Evolutionary conservation across 129 eudicot genomes (phyloP).

Genomic region (Scalesia atractyloides): DNA sequence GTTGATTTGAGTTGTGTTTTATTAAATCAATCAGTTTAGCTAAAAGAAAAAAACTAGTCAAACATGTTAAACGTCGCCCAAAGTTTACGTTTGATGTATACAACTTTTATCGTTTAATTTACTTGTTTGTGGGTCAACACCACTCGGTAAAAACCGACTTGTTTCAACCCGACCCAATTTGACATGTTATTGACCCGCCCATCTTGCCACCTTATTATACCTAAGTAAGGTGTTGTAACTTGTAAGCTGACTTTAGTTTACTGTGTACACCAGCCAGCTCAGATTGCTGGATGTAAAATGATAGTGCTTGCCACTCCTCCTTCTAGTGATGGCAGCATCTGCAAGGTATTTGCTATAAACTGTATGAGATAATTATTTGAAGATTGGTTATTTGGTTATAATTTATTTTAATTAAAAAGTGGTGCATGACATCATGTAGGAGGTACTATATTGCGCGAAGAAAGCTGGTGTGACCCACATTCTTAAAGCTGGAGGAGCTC

Average conservation of each 20-base stretch:
- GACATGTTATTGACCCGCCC: neutral
- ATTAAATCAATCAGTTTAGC: neutral
- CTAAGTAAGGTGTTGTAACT: neutral
- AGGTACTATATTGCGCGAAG: constrained; percentile 95
- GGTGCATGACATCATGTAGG: constrained; percentile 45
- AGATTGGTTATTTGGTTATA: neutral
- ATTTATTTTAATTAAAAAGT: constrained; percentile 1
- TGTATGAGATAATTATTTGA: constrained; percentile 10
- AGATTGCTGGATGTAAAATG: constrained; percentile 97
- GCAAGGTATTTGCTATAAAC: constrained; percentile 66
- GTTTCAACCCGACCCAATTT: neutral
- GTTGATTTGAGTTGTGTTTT: neutral
- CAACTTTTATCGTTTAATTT: neutral
- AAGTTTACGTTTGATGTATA: neutral
- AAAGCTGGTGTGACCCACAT: constrained; percentile 99
- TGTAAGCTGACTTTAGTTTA: constrained; percentile 25
- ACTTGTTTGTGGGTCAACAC: constrained; percentile 8
- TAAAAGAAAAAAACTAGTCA: neutral
- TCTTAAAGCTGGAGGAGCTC: constrained; percentile 99
- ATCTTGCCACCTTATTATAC: constrained; percentile 6
- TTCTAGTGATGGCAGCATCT: constrained; percentile 82
- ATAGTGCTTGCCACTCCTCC: constrained; percentile 99
- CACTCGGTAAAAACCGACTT: neutral
- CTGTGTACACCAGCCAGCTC: constrained; percentile 75
- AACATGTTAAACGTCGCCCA: constrained; percentile 1